Evolutionary conservation across 2,329 filamentous ascomycete species (phyloP).

Genomic region (Colletotrichum sublineola): DNA sequence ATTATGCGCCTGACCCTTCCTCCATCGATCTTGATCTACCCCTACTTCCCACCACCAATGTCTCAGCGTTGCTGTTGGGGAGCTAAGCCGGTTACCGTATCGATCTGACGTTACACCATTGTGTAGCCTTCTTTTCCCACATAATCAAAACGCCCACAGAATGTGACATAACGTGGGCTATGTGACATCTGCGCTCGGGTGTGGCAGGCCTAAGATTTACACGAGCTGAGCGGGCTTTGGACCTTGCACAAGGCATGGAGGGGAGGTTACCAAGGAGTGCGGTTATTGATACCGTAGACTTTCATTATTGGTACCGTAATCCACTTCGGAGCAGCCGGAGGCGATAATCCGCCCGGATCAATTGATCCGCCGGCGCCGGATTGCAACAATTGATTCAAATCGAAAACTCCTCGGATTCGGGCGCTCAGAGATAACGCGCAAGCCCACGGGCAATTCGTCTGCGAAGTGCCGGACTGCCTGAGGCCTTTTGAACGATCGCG

Average conservation of each 20-base stretch:
- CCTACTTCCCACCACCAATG: no score
- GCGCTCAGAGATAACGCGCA: no score
- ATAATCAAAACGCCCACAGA: not conserved
- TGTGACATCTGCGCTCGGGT: conserved; percentile 9
- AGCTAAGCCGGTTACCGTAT: not conserved
- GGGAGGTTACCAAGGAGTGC: not conserved
- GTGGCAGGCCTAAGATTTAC: not conserved
- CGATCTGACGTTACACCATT: not conserved
- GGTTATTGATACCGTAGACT: no score
- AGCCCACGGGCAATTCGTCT: no score
- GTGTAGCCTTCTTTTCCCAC: not conserved
- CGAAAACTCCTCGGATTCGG: no score
- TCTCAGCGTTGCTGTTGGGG: not conserved
- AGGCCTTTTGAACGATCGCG: no score
- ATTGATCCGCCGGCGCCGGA: no score
- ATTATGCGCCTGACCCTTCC: not conserved
- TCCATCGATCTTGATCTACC: not conserved
- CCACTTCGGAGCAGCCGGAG: no score
- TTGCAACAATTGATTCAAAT: no score
- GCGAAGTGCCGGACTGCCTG: no score
- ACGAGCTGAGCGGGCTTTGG: conserved; percentile 1
- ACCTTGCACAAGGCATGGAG: conserved; percentile 12
- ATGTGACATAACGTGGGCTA: conserved; percentile 6
- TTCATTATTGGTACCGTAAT: no score
- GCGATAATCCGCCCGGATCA: no score